Base-by-base conservation (phyloP, 805 yeast genomes). In the Phaffomyces opuntiae region DNA sequence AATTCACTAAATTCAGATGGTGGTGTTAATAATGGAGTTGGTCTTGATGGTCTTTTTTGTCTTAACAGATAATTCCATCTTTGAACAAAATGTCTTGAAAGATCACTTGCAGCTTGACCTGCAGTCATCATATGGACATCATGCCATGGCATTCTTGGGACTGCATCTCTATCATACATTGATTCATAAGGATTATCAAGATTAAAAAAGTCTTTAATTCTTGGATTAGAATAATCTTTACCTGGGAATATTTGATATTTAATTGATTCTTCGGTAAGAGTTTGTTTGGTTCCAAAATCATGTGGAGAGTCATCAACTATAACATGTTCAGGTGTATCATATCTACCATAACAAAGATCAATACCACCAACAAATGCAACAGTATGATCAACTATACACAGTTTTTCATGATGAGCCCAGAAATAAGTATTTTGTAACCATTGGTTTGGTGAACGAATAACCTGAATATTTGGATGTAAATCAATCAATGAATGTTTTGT, bases 131-230 rank as follows among this genome's bases (percentile, higher is more conserved):
- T 93, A 54, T 93, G 98, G 35, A 93, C 87, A 73, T 93, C 99
- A 64, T 93, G 99, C 99, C 99, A 93, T 9, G 99, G 99, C 99
- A 93, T 93, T 56, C 99, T 77, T 3, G 99, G 98, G 19, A 78
- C 74, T 17, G 63, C 63, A 14, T 75, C 70, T 49, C 99, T 75
- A 63, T 93, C 95, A 59, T 88, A 88, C 93, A 91, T 84, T 21
- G 87, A 87, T 42, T 87, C 95, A 57, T 82, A 88, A 2, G 99
- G 98, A 54, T 81, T 79, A 51, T 89, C 87, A 47, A 93, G 72
- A 4, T 75, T 82, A 58, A 63, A 76, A 61, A 93, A 93, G 62
- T 93, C 99, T 56, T 83, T 83, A 14, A 86, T 88, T 52, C 99
- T 76, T 3, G 99, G 96, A 62, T 93, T 93, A 0, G 98, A 90